Base-by-base conservation (phyloP, 192 early-diverging fungal species). In the Coemansia sp. region DNA sequence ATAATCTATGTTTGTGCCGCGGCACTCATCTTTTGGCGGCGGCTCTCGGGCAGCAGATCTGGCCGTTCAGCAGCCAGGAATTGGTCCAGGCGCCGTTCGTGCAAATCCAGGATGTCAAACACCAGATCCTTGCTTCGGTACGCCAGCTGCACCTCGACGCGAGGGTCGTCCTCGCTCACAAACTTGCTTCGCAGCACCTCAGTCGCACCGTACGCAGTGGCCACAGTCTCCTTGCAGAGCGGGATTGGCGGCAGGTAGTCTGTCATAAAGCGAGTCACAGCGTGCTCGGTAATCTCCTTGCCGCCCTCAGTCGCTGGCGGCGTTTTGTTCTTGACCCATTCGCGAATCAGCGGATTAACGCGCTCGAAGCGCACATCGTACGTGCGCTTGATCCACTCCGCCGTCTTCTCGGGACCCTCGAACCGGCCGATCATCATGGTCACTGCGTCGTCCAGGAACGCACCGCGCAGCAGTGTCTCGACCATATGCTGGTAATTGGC, bases 401-500 rank as follows among this genome's bases (percentile, higher is more conserved):
- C 56, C 1, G 27, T 47, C 32, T 50, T 56, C 27, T 17, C 58
- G 6, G 63, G 35, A 14, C 35, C 62, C 53, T 80, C 77, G 41
- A 64, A 50, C 17, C 50, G 48, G 14, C 65, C 68, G n/a, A 80
- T 56, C 10, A 69, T 49, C 77, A 80, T 73, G n/a, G 53, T 43
- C 35, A 80, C 15, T 3, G 61, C 58, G 23, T 73, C 72, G 21
- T 64, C 62, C 29, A 80, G 38, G 27, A 73, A 66, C 10, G 67
- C 71, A 27, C 50, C 65, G 9, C 68, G 64, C 22, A 74, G 41
- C 57, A 80, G 52, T 21, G 77, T 65, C 66, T 80, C 77, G 9
- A 68, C 58, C 47, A 80, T 35, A 19, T 80, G 77, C 56, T 72
- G 64, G 58, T 71, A 67, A 65, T 80, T 74, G 17, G 77, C 64